A percentile compares a stretch with the other conserved stretches of the same genome.
phyloP scores from a whole-genome alignment of 805 yeast genomes.

The Wickerhamomyces subpelliculosus region DNA sequence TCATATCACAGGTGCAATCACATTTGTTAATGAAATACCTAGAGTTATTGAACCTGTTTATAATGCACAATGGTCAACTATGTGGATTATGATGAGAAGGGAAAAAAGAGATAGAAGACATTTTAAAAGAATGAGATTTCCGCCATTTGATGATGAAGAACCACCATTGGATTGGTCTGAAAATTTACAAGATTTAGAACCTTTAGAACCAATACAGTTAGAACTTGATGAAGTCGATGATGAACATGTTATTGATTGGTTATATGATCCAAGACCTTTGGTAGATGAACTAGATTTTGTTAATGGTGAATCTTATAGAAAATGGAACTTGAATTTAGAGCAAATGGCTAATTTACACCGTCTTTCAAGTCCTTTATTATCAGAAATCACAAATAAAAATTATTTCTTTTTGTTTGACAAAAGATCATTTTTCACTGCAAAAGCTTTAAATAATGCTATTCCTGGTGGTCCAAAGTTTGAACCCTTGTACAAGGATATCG shows the following conservation, averaged over 20 bases:
- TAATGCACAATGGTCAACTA: conserved; percentile 91
- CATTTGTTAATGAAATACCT: conserved; percentile 90
- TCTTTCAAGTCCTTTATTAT: conserved; percentile 63
- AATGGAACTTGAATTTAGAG: conserved; percentile 58
- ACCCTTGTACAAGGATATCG: conserved; percentile 64
- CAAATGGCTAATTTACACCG: conserved; percentile 61
- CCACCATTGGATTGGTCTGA: conserved; percentile 85
- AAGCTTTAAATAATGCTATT: conserved; percentile 76
- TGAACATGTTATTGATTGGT: conserved; percentile 59
- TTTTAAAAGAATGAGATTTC: conserved; percentile 88
- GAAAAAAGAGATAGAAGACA: conserved; percentile 88
- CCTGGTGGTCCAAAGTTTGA: conserved; percentile 98
- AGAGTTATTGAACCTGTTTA: conserved; percentile 89
- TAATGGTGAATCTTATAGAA: conserved; percentile 72
- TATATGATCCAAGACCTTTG: conserved; percentile 73
- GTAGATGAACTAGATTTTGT: conserved; percentile 47
- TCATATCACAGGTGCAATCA: conserved; percentile 89
- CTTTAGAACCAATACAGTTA: conserved; percentile 62
- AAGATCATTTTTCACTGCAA: conserved; percentile 80
- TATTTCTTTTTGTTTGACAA: conserved; percentile 68
- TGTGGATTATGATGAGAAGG: conserved; percentile 89
- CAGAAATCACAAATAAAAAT: conserved; percentile 45
- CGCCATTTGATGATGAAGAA: conserved; percentile 97
- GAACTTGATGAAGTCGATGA: conserved; percentile 64
- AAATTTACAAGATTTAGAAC: conserved; percentile 64